Percentiles rank a stretch among this genome's conserved stretches.
These are phyloP conservation scores for Arthrobotrys conoides DNA, from an alignment of 2,329 filamentous ascomycete genomes.

Conservation along the genomic window DNA sequence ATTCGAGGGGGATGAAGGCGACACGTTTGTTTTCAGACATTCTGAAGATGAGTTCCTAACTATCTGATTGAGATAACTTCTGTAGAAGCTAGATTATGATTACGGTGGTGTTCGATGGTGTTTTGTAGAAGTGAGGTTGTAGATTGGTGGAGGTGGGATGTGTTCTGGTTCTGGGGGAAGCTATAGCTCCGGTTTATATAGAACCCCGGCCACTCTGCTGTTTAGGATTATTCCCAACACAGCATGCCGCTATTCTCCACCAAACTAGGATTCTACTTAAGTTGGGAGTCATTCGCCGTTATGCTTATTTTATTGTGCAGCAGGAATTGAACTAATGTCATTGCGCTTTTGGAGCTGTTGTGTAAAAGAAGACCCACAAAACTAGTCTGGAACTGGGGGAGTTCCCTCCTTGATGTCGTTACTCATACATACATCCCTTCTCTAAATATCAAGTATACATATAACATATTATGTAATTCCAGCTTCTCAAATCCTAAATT, in stretches of 20 bases:
- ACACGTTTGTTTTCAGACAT: slow-evolving; percentile 53
- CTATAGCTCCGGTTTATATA: slow-evolving; percentile 12
- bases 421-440: not conserved
- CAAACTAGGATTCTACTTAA: slow-evolving; percentile 23
- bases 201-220: not conserved
- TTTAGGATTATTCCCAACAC: slow-evolving; percentile 36
- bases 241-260: not conserved
- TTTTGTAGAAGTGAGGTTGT: not conserved
- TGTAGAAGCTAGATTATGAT: too few species aligned
- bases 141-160: not conserved
- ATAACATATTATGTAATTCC: too few species aligned
- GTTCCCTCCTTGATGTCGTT: not conserved
- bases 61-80: too few species aligned
- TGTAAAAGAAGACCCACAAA: too few species aligned
- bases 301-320: not conserved
- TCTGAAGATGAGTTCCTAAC: not conserved
- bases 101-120: not conserved
- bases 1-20: slow-evolving; percentile 59
- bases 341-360: slow-evolving; percentile 15
- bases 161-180: not conserved
- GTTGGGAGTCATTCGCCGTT: slow-evolving; percentile 21
- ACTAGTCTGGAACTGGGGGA: slow-evolving; percentile 3
- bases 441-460: not conserved
- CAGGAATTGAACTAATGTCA: not conserved
- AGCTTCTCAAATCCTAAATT: slow-evolving; percentile 4